These are phyloP conservation scores for Saccharomycopsis fibuligera DNA, from an alignment of 805 yeast species.

Conservation along the genomic window DNA sequence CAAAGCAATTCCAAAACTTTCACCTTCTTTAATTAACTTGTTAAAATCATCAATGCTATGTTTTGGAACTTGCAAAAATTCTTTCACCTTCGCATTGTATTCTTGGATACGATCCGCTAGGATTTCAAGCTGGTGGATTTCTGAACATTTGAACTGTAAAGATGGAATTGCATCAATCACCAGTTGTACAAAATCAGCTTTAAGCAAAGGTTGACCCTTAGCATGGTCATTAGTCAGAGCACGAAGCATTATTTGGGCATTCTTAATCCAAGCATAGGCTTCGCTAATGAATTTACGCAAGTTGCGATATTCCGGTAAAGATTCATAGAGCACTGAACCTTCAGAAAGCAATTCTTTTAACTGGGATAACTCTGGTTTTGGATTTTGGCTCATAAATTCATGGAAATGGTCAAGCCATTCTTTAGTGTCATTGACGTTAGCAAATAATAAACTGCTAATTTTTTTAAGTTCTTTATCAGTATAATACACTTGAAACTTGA, in stretches of 20 bases:
- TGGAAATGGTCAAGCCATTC: constrained; percentile 48
- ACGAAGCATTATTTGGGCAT: constrained; percentile 43
- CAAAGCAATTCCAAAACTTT: constrained; percentile 50
- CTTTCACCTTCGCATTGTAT: constrained; percentile 42
- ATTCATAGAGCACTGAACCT: constrained; percentile 45
- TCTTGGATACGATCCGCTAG: constrained; percentile 45
- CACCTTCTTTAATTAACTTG: constrained; percentile 51
- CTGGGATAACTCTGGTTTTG: constrained; percentile 41
- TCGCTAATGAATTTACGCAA: constrained; percentile 38
- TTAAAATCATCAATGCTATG: constrained; percentile 39
- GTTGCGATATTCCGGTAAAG: constrained; percentile 31
- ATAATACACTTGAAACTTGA: constrained; percentile 41
- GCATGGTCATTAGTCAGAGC: too few relatives aligned
- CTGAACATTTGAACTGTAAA: constrained; percentile 48
- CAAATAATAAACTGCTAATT: constrained; percentile 30
- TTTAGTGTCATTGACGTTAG: constrained; percentile 39
- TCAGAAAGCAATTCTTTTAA: constrained; percentile 41
- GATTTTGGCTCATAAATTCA: constrained; percentile 32
- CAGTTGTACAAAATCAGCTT: constrained; percentile 3
- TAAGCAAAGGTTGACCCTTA: constrained; percentile 3
- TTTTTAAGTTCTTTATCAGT: constrained; percentile 47
- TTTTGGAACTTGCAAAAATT: constrained; percentile 30
- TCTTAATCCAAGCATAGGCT: constrained; percentile 47
- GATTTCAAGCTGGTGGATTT: constrained; percentile 52
- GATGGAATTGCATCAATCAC: constrained; percentile 42